phyloP scores from a whole-genome alignment of 176 grass and related monocot genomes.

The Dactylis glomerata region DNA sequence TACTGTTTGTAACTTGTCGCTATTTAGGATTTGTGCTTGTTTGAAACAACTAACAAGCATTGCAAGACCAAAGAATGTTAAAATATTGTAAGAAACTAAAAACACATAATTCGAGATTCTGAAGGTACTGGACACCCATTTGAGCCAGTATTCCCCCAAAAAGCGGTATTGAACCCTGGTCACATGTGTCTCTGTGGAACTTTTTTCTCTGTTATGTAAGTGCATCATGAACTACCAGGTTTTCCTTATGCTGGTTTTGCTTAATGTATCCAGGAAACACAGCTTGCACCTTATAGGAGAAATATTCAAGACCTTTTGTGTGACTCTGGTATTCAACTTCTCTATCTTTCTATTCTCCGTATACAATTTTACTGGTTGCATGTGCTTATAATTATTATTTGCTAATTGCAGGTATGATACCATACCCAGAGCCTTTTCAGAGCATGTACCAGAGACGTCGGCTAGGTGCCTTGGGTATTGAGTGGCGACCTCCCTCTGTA shows the following conservation, averaged over 20 bases:
- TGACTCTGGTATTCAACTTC: constrained; percentile 61
- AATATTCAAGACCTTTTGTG: constrained; percentile 95
- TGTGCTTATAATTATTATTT: constrained; percentile 19
- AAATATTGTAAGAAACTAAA: constrained; percentile 5
- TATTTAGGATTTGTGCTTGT: not conserved
- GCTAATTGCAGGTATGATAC: constrained; percentile 81
- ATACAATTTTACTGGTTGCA: constrained; percentile 1
- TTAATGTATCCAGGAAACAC: constrained; percentile 64
- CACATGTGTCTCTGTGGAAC: not conserved
- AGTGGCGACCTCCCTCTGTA: constrained; percentile 84
- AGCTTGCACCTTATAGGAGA: constrained; percentile 80
- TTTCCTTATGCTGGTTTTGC: constrained; percentile 25
- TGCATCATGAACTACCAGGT: constrained; percentile 3
- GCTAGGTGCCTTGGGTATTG: constrained; percentile 76
- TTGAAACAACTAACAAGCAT: not conserved
- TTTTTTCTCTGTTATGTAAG: constrained; percentile 4
- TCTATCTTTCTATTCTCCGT: not conserved
- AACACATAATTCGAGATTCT: not conserved
- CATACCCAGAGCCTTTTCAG: constrained; percentile 92
- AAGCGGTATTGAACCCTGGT: not conserved
- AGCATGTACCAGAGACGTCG: constrained; percentile 89
- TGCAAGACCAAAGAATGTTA: not conserved
- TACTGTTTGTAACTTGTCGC: not conserved
- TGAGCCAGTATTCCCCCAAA: not conserved
- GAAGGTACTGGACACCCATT: not conserved